Conservation (phyloP, 306 rosid species). For the peach (Prunus persica) region Prunus_persica_NCBIv2 NC_034015.1:22113001-22113500, state of each 20-base stretch:
- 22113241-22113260: conserved; percentile 34
- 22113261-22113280: conserved; percentile 23
- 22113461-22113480: too few species aligned
- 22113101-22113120: background rate
- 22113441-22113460: too few species aligned
- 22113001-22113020: background rate
- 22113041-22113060: background rate
- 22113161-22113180: conserved; percentile 59
- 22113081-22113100: too few species aligned
- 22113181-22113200: conserved; percentile 38
- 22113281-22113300: conserved; percentile 31
- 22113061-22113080: too few species aligned
- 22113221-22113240: conserved; percentile 46
- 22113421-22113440: too few species aligned
- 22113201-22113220: conserved; percentile 23
- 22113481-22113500: too few species aligned
- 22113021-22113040: conserved; percentile 14
- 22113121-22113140: background rate
- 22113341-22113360: too few species aligned
- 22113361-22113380: too few species aligned
- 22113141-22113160: conserved; percentile 65
- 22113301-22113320: conserved; percentile 33
- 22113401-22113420: too few species aligned
- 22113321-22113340: background rate
- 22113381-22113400: too few species aligned